A percentile compares a stretch with the other conserved stretches of the same genome.
Evolutionary conservation across 176 grass and related monocot species (phyloP).

Genomic region (Puya raimondii): DNA sequence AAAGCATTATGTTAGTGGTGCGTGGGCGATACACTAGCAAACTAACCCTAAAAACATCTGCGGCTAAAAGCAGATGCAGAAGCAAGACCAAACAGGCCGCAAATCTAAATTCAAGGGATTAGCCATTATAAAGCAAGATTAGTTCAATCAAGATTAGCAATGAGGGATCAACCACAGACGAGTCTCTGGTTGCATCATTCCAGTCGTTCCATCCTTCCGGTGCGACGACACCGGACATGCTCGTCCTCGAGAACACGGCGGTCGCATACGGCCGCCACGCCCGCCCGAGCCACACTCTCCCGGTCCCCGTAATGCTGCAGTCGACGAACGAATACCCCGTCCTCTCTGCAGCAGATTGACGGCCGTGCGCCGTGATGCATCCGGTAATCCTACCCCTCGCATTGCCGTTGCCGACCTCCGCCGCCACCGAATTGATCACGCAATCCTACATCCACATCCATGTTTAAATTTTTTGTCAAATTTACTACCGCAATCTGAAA

Average conservation of each 20-base stretch:
- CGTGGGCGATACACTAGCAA: no score
- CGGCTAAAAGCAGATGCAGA: no score
- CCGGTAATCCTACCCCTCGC: conserved; percentile 27
- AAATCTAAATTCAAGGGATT: background rate
- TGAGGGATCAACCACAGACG: conserved; percentile 44
- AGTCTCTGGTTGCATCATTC: conserved; percentile 57
- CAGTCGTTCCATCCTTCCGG: conserved; percentile 76
- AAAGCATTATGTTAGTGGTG: no score
- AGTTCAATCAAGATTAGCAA: conserved; percentile 14
- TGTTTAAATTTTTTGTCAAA: no score
- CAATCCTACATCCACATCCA: conserved; percentile 26
- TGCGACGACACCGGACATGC: conserved; percentile 32
- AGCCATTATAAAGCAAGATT: background rate
- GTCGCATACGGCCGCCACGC: conserved; percentile 56
- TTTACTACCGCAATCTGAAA: no score
- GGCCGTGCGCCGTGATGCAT: conserved; percentile 68
- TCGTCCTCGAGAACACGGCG: conserved; percentile 53
- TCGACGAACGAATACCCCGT: conserved; percentile 70
- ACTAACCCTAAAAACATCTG: no score
- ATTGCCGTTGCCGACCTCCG: conserved; percentile 5
- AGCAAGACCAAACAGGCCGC: background rate
- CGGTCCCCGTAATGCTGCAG: conserved; percentile 56
- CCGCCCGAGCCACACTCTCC: conserved; percentile 59
- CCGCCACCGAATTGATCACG: conserved; percentile 70
- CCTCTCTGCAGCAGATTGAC: conserved; percentile 36